Evolutionary conservation across 2,329 filamentous ascomycete genomes (phyloP), one percentile per base, ranked within the genome.

Genomic region (Pyrenochaeta sp.): DNA sequence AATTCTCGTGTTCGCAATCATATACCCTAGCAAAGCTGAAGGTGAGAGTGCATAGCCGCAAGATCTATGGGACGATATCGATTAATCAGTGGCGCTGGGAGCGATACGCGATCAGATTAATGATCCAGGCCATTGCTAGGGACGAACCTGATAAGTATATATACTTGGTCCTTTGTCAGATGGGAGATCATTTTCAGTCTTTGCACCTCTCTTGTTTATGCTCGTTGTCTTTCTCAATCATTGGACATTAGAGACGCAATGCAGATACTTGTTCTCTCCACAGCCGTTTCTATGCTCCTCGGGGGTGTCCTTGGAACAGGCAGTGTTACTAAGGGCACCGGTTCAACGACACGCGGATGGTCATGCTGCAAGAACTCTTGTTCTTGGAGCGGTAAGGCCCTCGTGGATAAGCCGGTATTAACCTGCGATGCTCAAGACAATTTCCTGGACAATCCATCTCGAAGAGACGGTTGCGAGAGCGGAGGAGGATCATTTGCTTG

Each of bases 341-440:
- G 63, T 4, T 58, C 65, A 13, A 68, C 63, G 9, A 68, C 63
- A 15, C 52, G 65, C 40, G 61, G 64, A 13, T 68, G 66, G 66
- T 60, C 59, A n/a, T 67, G 64, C 27, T 67, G 57, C 56, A 65
- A 69, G 56, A 65, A 64, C 47, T 86, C 85, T 24, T 90, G 87
- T 74, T 80, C 83, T 2, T 81, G 86, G 86, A 67, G 78, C 7
- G 80, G 75, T 54, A 88, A 88, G 71, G 84, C 83, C 6, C 64
- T 78, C 47, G 81, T 85, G 72, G 78, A 75, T 56, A 69, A 73
- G 50, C 81, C 84, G 24, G 82, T 86, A 40, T 74, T 77, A 12
- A 83, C 82, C 24, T 88, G 85, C 73, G 79, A 84, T 71, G 80
- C 77, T 56, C 75, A 79, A 54, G 83, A 88, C 77, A 79, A 81